These are phyloP conservation scores for Fusarium ramigenum DNA, from an alignment of 2,329 filamentous ascomycete species.

Conservation along the genomic window DNA sequence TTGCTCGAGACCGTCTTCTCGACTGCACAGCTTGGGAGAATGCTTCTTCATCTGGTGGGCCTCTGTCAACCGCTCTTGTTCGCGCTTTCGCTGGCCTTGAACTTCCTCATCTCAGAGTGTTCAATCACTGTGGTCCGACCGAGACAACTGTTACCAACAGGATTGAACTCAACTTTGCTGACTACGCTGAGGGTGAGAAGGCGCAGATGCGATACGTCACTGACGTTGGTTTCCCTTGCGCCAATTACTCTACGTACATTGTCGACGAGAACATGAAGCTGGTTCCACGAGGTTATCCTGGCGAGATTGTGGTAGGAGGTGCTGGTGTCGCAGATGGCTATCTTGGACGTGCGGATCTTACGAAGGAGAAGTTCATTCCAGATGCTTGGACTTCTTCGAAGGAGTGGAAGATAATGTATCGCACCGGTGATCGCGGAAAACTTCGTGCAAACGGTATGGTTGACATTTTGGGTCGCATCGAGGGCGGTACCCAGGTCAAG, in stretches of 20 bases:
- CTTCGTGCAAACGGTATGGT: slow-evolving; percentile 48
- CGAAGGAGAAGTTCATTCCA: background rate
- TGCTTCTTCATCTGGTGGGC: background rate
- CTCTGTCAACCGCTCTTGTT: background rate
- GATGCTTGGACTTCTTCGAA: slow-evolving; percentile 3
- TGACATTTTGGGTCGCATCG: slow-evolving; percentile 49
- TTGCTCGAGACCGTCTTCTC: background rate
- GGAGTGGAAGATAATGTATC: slow-evolving; percentile 15
- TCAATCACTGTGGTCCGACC: background rate
- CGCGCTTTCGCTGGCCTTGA: background rate
- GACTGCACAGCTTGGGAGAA: background rate
- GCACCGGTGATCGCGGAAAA: slow-evolving; percentile 22
- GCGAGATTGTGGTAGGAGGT: slow-evolving; percentile 9
- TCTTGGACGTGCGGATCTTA: background rate
- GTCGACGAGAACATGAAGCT: background rate
- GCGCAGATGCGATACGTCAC: background rate
- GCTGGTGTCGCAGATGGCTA: slow-evolving; percentile 8
- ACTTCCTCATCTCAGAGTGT: background rate
- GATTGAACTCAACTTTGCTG: background rate
- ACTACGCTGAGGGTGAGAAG: background rate
- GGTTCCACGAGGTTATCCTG: background rate
- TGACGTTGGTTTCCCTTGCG: background rate
- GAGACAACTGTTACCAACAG: slow-evolving; percentile 3
- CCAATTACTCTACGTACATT: slow-evolving; percentile 1
- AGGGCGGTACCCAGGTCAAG: slow-evolving; percentile 57